Conservation (phyloP, 2,329 filamentous ascomycete genomes). For the Aureobasidium musti region DNA sequence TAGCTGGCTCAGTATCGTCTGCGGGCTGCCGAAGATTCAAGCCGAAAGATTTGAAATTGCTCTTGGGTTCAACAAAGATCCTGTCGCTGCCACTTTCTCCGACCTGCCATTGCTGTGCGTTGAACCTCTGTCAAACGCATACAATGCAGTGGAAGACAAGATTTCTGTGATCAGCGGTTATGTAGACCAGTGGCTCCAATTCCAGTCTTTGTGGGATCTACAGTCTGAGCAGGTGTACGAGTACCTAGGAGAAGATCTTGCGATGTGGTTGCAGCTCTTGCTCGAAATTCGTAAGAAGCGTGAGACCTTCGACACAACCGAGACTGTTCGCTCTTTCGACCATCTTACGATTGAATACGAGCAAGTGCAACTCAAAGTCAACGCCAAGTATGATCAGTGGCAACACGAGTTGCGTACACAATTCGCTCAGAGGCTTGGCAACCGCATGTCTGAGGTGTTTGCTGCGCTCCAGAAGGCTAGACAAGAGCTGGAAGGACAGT, state of each 20-base stretch:
- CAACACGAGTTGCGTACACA: slow-evolving; percentile 95
- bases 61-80: slow-evolving; percentile 59
- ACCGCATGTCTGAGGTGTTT: slow-evolving; percentile 88
- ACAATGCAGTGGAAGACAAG: slow-evolving; percentile 80
- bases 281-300: slow-evolving; percentile 95
- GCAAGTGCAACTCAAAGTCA: slow-evolving; percentile 97
- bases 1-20: slow-evolving; percentile 88
- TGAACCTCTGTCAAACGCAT: slow-evolving; percentile 74
- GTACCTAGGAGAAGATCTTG: slow-evolving; percentile 83
- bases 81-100: slow-evolving; percentile 72
- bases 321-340: slow-evolving; percentile 88
- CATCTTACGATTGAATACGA: slow-evolving; percentile 97
- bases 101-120: slow-evolving; percentile 84
- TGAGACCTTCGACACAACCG: slow-evolving; percentile 95
- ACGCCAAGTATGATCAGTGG: slow-evolving; percentile 99
- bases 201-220: slow-evolving; percentile 97
- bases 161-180: slow-evolving; percentile 77
- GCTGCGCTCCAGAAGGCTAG: slow-evolving; percentile 89
- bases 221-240: slow-evolving; percentile 96
- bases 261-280: slow-evolving; percentile 91
- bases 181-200: slow-evolving; percentile 97
- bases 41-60: slow-evolving; percentile 93
- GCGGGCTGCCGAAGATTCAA: slow-evolving; percentile 91
- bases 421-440: slow-evolving; percentile 85
- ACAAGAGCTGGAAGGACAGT: slow-evolving; percentile 86